phyloP scores from a whole-genome alignment of 108 stramenopile genomes.

The Schizochytrium sp. region DNA sequence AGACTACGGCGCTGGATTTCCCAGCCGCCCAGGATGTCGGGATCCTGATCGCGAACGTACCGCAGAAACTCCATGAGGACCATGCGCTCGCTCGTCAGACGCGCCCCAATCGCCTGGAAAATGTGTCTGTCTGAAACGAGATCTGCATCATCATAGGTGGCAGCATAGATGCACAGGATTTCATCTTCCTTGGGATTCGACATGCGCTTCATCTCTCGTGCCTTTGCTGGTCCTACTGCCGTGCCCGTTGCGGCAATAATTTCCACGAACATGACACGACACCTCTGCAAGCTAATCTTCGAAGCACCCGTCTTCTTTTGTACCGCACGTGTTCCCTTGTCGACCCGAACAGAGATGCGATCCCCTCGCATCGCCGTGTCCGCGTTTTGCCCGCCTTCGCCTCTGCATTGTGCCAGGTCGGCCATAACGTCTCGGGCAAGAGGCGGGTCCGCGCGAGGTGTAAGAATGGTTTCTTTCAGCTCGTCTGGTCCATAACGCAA shows the following conservation, averaged over 20 bases:
- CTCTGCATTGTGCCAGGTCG: neutral
- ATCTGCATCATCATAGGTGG: neutral
- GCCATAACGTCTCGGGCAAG: neutral
- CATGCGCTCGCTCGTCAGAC: neutral
- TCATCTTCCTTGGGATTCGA: neutral
- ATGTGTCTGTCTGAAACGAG: neutral
- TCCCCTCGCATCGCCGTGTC: neutral
- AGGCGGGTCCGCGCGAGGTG: neutral
- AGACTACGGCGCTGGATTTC: slow-evolving; percentile 33
- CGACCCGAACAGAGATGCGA: neutral
- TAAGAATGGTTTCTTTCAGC: neutral
- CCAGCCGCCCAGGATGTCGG: slow-evolving; percentile 28
- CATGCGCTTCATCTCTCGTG: neutral
- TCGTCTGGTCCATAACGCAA: neutral
- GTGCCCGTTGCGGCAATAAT: neutral
- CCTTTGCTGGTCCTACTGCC: too few relatives aligned
- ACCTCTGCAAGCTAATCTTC: neutral
- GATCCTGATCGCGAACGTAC: slow-evolving; percentile 15
- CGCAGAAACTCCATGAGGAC: neutral
- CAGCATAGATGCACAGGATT: neutral
- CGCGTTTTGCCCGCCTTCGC: neutral
- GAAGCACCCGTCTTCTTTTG: neutral
- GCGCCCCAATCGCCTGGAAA: neutral
- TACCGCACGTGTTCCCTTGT: neutral
- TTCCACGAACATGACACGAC: neutral